Conservation (phyloP, 306 rosid genomes). For the Senna siamea region DNA sequence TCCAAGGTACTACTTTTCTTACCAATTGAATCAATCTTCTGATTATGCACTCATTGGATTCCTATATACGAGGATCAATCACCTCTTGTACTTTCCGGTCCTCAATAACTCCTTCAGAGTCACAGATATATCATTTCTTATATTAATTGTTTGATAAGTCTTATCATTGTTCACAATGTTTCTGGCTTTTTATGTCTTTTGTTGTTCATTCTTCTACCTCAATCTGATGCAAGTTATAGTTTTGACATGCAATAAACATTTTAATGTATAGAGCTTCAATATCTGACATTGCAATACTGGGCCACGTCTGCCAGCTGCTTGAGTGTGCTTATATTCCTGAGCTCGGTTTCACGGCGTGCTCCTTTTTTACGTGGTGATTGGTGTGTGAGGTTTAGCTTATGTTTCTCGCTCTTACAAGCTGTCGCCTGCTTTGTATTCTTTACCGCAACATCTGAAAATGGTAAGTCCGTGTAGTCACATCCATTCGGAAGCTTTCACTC, state of each 20-base stretch:
- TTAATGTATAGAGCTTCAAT: slow-evolving; percentile 64
- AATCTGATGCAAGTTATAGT: not conserved
- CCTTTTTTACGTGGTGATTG: slow-evolving; percentile 30
- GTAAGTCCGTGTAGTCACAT: slow-evolving; percentile 43
- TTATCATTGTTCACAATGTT: too few relatives aligned
- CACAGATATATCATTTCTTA: too few relatives aligned
- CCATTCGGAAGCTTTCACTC: not conserved
- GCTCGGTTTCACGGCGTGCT: slow-evolving; percentile 38
- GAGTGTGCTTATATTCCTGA: slow-evolving; percentile 61
- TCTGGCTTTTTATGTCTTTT: not conserved
- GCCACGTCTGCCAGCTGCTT: slow-evolving; percentile 72
- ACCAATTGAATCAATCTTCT: not conserved
- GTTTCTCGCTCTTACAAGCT: slow-evolving; percentile 49
- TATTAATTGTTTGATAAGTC: too few relatives aligned
- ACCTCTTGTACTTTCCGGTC: too few relatives aligned
- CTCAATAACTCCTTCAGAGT: too few relatives aligned
- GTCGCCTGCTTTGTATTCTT: slow-evolving; percentile 53
- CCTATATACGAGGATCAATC: too few relatives aligned
- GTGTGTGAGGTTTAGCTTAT: slow-evolving; percentile 55
- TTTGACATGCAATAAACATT: slow-evolving; percentile 28
- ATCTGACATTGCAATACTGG: slow-evolving; percentile 85
- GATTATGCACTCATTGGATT: too few relatives aligned
- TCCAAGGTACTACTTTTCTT: slow-evolving; percentile 51
- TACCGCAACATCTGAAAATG: slow-evolving; percentile 49
- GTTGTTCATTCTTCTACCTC: not conserved